Conservation (phyloP, 208 protist species). For the Zelonia costaricensis region DNA sequence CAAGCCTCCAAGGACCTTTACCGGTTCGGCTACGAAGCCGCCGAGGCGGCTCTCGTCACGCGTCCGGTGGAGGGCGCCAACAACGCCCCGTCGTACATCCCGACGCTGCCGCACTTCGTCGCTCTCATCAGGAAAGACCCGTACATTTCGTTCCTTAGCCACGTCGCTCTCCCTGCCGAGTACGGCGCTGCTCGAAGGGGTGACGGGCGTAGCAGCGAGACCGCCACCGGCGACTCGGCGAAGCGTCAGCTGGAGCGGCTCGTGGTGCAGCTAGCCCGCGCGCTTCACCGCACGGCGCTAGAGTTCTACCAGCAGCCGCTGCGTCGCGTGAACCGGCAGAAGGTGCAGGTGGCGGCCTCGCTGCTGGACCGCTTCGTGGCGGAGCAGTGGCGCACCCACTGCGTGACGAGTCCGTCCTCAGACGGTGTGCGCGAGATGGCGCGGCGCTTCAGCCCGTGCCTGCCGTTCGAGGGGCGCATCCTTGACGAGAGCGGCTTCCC, state of each 20-base stretch:
- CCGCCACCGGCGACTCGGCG: neutral
- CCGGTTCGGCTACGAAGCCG: conserved; percentile 57
- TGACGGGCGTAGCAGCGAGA: too few species aligned
- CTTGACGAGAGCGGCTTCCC: conserved; percentile 72
- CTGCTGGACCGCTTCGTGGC: conserved; percentile 71
- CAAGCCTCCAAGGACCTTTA: conserved; percentile 65
- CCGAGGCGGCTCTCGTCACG: conserved; percentile 16
- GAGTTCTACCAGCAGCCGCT: conserved; percentile 70
- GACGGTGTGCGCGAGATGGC: conserved; percentile 44
- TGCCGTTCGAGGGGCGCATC: conserved; percentile 64
- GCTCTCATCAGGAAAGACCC: conserved; percentile 67
- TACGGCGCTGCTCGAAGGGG: conserved; percentile 12
- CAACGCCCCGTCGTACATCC: conserved; percentile 53
- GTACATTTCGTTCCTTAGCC: conserved; percentile 67
- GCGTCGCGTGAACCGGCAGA: conserved; percentile 77
- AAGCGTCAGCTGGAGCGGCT: conserved; percentile 55
- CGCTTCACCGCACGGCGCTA: conserved; percentile 62
- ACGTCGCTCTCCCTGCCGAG: conserved; percentile 47
- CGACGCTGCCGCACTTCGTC: conserved; percentile 79
- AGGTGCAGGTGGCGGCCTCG: conserved; percentile 73
- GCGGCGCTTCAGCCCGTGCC: conserved; percentile 48
- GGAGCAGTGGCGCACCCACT: conserved; percentile 30
- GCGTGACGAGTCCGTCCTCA: conserved; percentile 13
- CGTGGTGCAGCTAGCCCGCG: conserved; percentile 53
- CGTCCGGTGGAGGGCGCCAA: conserved; percentile 37